Base-by-base conservation (phyloP, 352 stramenopile genomes). In the Globisporangium perplexum region DNA sequence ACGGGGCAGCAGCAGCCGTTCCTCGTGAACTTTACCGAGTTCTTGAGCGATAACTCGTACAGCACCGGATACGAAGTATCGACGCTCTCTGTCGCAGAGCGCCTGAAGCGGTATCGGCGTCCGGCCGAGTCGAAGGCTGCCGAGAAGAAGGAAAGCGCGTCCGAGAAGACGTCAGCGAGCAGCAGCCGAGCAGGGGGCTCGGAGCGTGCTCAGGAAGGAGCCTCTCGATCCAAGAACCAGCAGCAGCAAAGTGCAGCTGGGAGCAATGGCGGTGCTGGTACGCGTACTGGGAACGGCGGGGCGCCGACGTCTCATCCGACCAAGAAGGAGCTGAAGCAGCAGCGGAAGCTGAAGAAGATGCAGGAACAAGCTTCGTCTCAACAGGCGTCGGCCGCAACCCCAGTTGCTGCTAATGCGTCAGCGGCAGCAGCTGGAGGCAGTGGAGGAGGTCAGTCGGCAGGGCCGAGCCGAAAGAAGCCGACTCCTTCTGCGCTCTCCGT, bases 1-100 rank as follows among this genome's bases (percentile, higher is more conserved):
- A 69, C 77, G 22, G 78, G 74, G 26, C 77, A 89, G 50, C 83
- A 93, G 48, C 76, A 80, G n/a, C 83, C 83, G 31, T 93, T 95
- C 50, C 51, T 95, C 43, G 51, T 95, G 12, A 74, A 93, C 56
- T 90, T 90, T 48, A 57, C 75, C 6, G 69, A 72, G 36, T 69
- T 89, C 18, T 56, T 95, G 7, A 75, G 61, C 47, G 85, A 95
- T 49, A 95, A 93, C 46, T 74, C 73, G 26, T 93, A 78, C 61
- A 93, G 78, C 54, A 91, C 79, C 1, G 85, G 80, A 0, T 95
- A 87, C 53, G 65, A 90, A 59, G 64, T 83, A 1, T 88, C 78
- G 3, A 86, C 74, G 1, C 48, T 87, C 1, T 81, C 80, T 0
- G 71, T 90, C 15, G 68, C 74, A 8, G 74, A 90, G 52, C 69